Evolutionary conservation across 257 asterid species (phyloP), one percentile per base, ranked within the genome.

Genomic region (Rehmannia glutinosa): DNA sequence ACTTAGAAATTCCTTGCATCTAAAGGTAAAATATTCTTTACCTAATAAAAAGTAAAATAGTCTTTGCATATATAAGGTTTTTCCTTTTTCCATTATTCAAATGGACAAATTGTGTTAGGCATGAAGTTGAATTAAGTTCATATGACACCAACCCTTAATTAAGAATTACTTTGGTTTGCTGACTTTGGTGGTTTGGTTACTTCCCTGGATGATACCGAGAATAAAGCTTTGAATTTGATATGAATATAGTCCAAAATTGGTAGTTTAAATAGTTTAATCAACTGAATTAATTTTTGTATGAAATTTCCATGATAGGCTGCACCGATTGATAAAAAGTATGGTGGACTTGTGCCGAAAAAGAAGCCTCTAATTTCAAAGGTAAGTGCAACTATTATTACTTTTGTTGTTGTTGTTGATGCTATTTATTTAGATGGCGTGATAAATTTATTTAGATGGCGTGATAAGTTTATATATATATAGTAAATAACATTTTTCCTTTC

Each of bases 351-450:
- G 64, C 96, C 95, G 4, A 91, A 85, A 70, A 91, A 86, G 88
- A 91, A 86, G 77, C 96, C 97, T 16, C 75, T 91, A 3, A 91
- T 91, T 47, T 80, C 97, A 5, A 91, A 91, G 90, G 96, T 71
- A 76, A 85, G 77, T 0, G 4, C 7, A 4, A 1, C 1, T 45
- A 6, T 23, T 62, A 5, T 65, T 17, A 17, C 17, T 42, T 1
- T 64, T 46, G n/a, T 1, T 42, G 0, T 4, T 21, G 0, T 42
- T 35, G 2, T 19, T 16, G 15, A 5, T 25, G 1, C 35, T 36
- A 5, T 24, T n/a, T 30, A 3, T 11, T 16, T 32, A 4, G 16
- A 5, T 27, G 8, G 5, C 19, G 19, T 32, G 7, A 8, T 8
- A 13, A 1, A 23, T 33, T 49, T 12, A 32, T 11, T 16, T 32